Base-by-base conservation (phyloP, 2,329 filamentous ascomycete genomes). In the Botrytis cinerea region DNA sequence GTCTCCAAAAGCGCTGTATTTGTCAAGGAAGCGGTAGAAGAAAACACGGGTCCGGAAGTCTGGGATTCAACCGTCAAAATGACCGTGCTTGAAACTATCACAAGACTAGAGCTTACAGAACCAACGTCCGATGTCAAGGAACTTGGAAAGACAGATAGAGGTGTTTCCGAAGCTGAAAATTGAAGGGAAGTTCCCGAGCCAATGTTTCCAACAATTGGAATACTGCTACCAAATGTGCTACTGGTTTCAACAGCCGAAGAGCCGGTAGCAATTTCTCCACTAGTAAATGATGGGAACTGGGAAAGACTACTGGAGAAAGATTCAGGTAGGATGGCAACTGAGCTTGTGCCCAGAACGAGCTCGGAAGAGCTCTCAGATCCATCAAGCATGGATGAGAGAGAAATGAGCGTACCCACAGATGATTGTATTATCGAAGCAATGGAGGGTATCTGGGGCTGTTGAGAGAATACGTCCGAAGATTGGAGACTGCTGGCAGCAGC, bases 21-120 rank as follows among this genome's bases (percentile, higher is more conserved):
- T 12, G 14, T 9, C 16, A 67, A 28, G 38, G 46, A 67, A 40
- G 64, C 16, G 35, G 18, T 28, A 7, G 64, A 54, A n/a, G 64
- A 40, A 4, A 54, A 28, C 28, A 14, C 2, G 12, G 16, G 48
- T 57, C 32, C 64, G 20, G 48, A 28, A 18, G 46, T 57, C 25
- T 68, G 66, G n/a, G 63, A 35, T 48, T 35, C 63, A 48, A 66
- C 4, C 10, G 43, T 66, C 63, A 48, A 48, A 35, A 66, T 38
- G 10, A 35, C 20, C 7, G 45, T 66, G 63, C 20, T 48, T 48
- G 63, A 48, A 48, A 25, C 32, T 18, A 66, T 48, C 3, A 35
- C 28, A 25, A 25, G 20, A n/a, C 43, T 38, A 8, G 28, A 66
- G 14, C 45, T 66, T 25, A 25, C 3, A 38, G 16, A 22, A 38